These are phyloP conservation scores for Pyrus pyrifolia DNA, from an alignment of 306 rosid species.

Conservation along the genomic window DNA sequence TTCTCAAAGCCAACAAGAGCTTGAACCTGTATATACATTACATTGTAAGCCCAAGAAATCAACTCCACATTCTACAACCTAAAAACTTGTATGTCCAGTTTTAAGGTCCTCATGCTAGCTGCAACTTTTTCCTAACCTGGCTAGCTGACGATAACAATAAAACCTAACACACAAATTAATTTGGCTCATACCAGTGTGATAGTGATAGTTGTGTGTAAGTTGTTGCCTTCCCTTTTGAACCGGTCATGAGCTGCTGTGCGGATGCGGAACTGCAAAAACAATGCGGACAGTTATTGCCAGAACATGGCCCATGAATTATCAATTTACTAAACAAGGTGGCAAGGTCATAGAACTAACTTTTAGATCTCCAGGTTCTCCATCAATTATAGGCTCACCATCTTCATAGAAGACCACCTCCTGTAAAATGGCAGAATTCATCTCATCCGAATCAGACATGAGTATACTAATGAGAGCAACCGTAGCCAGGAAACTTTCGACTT, in stretches of 20 bases:
- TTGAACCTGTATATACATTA: slow-evolving; percentile 57
- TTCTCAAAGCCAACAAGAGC: slow-evolving; percentile 94
- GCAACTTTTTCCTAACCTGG: neutral
- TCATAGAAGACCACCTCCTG: slow-evolving; percentile 96
- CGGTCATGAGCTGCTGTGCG: slow-evolving; percentile 77
- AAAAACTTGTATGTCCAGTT: neutral
- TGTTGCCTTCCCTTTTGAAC: slow-evolving; percentile 81
- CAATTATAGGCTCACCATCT: slow-evolving; percentile 93
- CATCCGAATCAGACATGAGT: neutral
- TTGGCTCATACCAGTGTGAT: slow-evolving; percentile 60
- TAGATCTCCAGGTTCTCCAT: slow-evolving; percentile 95
- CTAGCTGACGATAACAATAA: neutral
- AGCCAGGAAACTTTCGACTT: neutral
- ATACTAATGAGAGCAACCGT: neutral
- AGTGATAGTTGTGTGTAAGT: slow-evolving; percentile 81
- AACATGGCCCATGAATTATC: slow-evolving; percentile 8
- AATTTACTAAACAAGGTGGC: slow-evolving; percentile 6
- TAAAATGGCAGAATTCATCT: neutral
- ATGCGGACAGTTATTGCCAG: slow-evolving; percentile 17
- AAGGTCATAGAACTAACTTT: slow-evolving; percentile 45
- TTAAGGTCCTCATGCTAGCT: neutral
- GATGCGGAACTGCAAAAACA: slow-evolving; percentile 70
- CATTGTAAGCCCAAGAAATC: slow-evolving; percentile 14
- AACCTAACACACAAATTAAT: neutral
- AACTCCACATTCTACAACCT: slow-evolving; percentile 2